These are phyloP conservation scores for Nakaseomyces uthaithaninus DNA, from an alignment of 1,139 yeast genomes.

Conservation along the genomic window DNA sequence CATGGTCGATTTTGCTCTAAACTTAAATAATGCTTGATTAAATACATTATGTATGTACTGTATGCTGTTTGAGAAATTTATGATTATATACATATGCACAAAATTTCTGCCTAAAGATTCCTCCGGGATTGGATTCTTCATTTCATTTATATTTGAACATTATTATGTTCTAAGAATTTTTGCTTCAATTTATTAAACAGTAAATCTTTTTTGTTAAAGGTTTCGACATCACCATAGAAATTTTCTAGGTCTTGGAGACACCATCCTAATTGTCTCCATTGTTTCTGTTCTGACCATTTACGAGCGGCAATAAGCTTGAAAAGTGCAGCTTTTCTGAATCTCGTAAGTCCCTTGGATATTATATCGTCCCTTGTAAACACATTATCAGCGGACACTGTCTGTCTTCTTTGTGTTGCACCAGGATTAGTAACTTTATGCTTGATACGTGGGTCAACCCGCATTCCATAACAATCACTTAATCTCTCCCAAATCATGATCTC, in stretches of 20 bases:
- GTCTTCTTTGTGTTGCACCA: constrained; percentile 8
- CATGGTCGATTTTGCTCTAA: constrained; percentile 41
- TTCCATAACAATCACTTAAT: constrained; percentile 38
- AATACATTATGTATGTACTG: background rate
- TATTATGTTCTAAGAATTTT: constrained; percentile 10
- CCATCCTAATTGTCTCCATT: constrained; percentile 30
- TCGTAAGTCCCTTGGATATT: constrained; percentile 45
- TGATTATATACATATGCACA: background rate
- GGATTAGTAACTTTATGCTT: constrained; percentile 17
- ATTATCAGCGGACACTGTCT: constrained; percentile 12
- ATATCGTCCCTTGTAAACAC: constrained; percentile 35
- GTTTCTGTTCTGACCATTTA: constrained; percentile 48
- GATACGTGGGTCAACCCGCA: constrained; percentile 29
- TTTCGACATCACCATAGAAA: constrained; percentile 16
- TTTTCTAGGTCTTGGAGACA: constrained; percentile 22
- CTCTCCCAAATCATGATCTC: constrained; percentile 44
- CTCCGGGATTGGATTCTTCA: constrained; percentile 5
- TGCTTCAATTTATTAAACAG: constrained; percentile 21
- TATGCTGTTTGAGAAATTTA: background rate
- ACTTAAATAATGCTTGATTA: background rate
- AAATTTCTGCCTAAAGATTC: constrained; percentile 4
- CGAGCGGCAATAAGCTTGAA: constrained; percentile 74
- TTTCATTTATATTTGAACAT: background rate
- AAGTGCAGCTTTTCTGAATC: constrained; percentile 65
- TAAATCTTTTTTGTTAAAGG: constrained; percentile 20